phyloP scores from a whole-genome alignment of 2,329 filamentous ascomycete species.

The Dothideomycetes sp. region DNA sequence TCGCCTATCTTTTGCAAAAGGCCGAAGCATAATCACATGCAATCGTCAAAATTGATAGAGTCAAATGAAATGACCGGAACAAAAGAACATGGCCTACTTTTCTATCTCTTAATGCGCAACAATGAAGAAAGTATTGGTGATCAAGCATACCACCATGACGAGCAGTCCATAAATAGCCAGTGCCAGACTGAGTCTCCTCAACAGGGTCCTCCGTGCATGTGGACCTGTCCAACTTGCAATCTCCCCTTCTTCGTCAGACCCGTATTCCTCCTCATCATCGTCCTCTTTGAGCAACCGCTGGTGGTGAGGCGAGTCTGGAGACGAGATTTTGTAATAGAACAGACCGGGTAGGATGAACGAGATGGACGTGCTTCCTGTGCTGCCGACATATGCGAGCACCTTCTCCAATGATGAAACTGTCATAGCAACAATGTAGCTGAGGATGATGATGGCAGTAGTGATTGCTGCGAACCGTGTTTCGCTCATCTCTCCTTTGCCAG shows the following conservation, averaged over 20 bases:
- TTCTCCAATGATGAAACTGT: constrained; percentile 82
- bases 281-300: constrained; percentile 84
- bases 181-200: constrained; percentile 63
- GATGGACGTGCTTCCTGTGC: constrained; percentile 88
- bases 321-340: constrained; percentile 97
- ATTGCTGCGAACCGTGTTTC: constrained; percentile 83
- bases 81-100: too few species aligned
- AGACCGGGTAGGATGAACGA: constrained; percentile 92
- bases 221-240: constrained; percentile 25
- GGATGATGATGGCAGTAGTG: constrained; percentile 72
- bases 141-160: constrained; percentile 82
- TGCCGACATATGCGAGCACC: constrained; percentile 89
- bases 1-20: background rate
- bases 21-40: background rate
- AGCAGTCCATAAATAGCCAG: constrained; percentile 73
- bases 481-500: constrained; percentile 49
- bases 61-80: too few species aligned
- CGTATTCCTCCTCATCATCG: constrained; percentile 63
- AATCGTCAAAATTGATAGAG: too few species aligned
- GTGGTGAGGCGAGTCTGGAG: constrained; percentile 75
- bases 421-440: constrained; percentile 81
- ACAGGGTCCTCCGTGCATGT: constrained; percentile 49
- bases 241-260: constrained; percentile 28
- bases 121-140: constrained; percentile 74
- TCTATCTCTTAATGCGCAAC: constrained; percentile 43